Conservation (phyloP, 1,284 basidiomycete genomes). For the Tremellales sp. region DNA sequence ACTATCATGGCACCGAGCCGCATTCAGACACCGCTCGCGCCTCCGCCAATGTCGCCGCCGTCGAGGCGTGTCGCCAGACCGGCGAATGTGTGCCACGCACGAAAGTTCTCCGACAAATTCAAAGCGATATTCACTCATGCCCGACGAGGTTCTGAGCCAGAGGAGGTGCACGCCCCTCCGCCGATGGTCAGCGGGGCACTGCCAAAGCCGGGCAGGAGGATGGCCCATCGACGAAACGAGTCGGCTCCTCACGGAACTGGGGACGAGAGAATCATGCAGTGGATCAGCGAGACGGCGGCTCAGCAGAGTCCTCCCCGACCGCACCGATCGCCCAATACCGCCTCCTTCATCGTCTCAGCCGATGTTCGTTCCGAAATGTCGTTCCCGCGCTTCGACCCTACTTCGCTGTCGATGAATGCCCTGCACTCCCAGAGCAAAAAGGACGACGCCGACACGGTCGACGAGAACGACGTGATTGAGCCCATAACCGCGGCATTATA, state of each 20-base stretch:
- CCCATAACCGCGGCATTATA: neutral
- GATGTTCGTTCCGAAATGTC: neutral
- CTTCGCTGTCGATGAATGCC: neutral
- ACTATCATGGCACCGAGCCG: too few relatives aligned
- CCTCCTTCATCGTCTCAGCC: slow-evolving; percentile 2
- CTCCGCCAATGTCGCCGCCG: too few relatives aligned
- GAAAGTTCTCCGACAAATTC: neutral
- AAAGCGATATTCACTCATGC: neutral
- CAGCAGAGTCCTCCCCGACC: neutral
- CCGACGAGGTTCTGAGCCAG: neutral
- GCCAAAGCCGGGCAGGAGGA: neutral
- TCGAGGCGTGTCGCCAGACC: too few relatives aligned
- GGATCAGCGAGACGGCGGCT: neutral
- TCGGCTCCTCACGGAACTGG: neutral
- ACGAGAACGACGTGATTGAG: neutral
- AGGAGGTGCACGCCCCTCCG: neutral
- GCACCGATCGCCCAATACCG: slow-evolving; percentile 3
- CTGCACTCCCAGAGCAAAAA: neutral
- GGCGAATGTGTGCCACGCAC: too few relatives aligned
- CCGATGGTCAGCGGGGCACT: neutral
- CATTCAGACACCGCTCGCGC: too few relatives aligned
- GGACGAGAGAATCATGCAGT: neutral
- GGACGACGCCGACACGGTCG: neutral
- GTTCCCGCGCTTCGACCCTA: neutral
- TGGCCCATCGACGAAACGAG: neutral